Evolutionary conservation across 2,329 filamentous ascomycete species (phyloP).

Genomic region (Lojkania enalia): DNA sequence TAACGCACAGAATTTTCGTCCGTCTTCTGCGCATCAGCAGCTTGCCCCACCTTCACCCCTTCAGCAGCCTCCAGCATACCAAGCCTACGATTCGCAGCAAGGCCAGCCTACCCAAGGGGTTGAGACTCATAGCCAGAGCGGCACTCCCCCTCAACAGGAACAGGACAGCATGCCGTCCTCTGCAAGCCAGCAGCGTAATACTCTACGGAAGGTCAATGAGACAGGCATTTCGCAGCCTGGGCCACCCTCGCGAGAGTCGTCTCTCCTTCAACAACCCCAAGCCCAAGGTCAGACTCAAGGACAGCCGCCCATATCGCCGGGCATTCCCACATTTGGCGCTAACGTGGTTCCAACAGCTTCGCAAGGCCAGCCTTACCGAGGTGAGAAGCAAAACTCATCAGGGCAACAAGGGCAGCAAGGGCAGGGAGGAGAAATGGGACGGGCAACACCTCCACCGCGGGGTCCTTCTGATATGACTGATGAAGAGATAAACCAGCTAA

Average conservation of each 20-base stretch:
- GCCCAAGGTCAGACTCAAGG: slow-evolving; percentile 43
- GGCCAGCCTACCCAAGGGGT: slow-evolving; percentile 26
- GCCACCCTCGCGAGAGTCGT: slow-evolving; percentile 38
- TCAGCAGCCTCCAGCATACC: slow-evolving; percentile 34
- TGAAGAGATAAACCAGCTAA: slow-evolving; percentile 51
- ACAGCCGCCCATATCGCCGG: slow-evolving; percentile 42
- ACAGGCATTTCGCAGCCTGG: slow-evolving; percentile 33
- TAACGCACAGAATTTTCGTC: slow-evolving; percentile 36
- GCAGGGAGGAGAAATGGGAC: slow-evolving; percentile 40
- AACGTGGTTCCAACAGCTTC: slow-evolving; percentile 50
- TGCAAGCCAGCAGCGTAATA: slow-evolving; percentile 31
- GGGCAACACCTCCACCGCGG: slow-evolving; percentile 52
- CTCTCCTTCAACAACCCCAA: slow-evolving; percentile 39
- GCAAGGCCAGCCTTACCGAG: slow-evolving; percentile 50
- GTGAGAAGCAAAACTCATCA: slow-evolving; percentile 43
- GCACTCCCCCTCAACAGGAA: slow-evolving; percentile 33
- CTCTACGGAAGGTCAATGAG: slow-evolving; percentile 41
- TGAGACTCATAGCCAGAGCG: slow-evolving; percentile 33
- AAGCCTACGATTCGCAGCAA: slow-evolving; percentile 39
- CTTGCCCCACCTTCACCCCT: slow-evolving; percentile 42
- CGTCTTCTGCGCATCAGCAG: slow-evolving; percentile 40
- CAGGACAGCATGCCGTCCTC: slow-evolving; percentile 39
- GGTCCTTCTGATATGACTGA: slow-evolving; percentile 50
- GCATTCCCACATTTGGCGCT: slow-evolving; percentile 49
- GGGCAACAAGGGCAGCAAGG: slow-evolving; percentile 30